These are phyloP conservation scores for Termitomyces sp. DNA, from an alignment of 768 basidiomycete species.

Conservation along the genomic window DNA sequence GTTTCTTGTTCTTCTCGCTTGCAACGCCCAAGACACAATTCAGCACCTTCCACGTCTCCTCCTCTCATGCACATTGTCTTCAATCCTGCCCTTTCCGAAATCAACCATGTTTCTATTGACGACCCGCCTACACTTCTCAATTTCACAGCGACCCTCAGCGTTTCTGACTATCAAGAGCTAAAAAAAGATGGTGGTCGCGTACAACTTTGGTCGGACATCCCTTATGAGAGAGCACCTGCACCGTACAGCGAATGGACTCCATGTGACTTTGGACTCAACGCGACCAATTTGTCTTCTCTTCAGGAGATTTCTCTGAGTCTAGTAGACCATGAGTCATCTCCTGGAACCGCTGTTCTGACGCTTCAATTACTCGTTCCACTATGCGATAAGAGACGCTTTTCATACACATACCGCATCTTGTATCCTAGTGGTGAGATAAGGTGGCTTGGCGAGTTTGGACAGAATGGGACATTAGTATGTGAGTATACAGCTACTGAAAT, in stretches of 20 bases:
- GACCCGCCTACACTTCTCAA: conserved; percentile 23
- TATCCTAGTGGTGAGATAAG: conserved; percentile 38
- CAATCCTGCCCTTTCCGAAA: conserved; percentile 35
- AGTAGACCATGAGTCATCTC: background rate
- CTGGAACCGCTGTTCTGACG: conserved; percentile 8
- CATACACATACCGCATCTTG: conserved; percentile 48
- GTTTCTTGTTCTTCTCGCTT: background rate
- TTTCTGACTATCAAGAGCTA: conserved; percentile 29
- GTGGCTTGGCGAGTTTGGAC: conserved; percentile 46
- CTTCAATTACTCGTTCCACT: conserved; percentile 15
- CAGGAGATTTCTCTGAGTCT: background rate
- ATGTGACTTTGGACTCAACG: conserved; percentile 27
- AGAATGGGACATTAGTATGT: conserved; percentile 40
- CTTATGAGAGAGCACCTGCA: conserved; percentile 12
- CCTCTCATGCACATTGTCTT: conserved; percentile 35
- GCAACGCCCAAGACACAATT: conserved; percentile 1
- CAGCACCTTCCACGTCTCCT: background rate
- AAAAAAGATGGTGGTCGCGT: conserved; percentile 28
- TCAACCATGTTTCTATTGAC: conserved; percentile 22
- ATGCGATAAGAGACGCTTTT: conserved; percentile 19
- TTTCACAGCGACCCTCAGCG: conserved; percentile 33
- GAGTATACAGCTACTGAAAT: conserved; percentile 17
- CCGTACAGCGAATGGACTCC: conserved; percentile 30
- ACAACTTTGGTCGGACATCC: conserved; percentile 44
- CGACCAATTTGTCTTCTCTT: background rate